Evolutionary conservation across 768 basidiomycete species (phyloP).

Genomic region (Myochromella boudieri): DNA sequence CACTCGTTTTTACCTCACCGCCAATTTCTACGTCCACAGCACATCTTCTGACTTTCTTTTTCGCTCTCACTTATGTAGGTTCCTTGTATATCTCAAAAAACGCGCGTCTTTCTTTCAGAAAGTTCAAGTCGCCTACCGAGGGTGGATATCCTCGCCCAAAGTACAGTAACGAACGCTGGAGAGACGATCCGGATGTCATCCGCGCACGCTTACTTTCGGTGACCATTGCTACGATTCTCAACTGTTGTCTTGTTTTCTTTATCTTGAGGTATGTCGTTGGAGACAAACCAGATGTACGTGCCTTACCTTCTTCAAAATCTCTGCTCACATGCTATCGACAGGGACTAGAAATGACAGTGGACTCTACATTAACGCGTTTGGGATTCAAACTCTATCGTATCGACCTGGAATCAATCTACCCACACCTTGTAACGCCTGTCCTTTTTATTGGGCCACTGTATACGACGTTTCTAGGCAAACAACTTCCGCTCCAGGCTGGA

Average conservation of each 20-base stretch:
- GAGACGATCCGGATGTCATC: conserved; percentile 87
- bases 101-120: conserved; percentile 54
- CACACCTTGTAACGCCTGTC: conserved; percentile 68
- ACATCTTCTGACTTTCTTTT: conserved; percentile 55
- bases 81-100: conserved; percentile 77
- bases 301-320: not conserved
- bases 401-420: conserved; percentile 22
- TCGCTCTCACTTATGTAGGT: conserved; percentile 75
- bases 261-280: conserved; percentile 34
- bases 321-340: conserved; percentile 3
- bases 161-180: conserved; percentile 48
- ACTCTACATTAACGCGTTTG: conserved; percentile 37
- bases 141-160: conserved; percentile 27
- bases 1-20: conserved; percentile 23
- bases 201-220: conserved; percentile 75
- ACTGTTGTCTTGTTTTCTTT: conserved; percentile 50
- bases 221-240: conserved; percentile 55
- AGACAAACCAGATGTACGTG: conserved; percentile 20
- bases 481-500: conserved; percentile 54
- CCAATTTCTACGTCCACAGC: conserved; percentile 36
- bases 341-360: conserved; percentile 19
- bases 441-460: conserved; percentile 82
- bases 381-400: conserved; percentile 30
- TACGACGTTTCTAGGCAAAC: conserved; percentile 40
- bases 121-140: conserved; percentile 23